Evolutionary conservation across 768 basidiomycete genomes (phyloP), one percentile per base, ranked within the genome.

Genomic region (Gymnopilus dilepis): DNA sequence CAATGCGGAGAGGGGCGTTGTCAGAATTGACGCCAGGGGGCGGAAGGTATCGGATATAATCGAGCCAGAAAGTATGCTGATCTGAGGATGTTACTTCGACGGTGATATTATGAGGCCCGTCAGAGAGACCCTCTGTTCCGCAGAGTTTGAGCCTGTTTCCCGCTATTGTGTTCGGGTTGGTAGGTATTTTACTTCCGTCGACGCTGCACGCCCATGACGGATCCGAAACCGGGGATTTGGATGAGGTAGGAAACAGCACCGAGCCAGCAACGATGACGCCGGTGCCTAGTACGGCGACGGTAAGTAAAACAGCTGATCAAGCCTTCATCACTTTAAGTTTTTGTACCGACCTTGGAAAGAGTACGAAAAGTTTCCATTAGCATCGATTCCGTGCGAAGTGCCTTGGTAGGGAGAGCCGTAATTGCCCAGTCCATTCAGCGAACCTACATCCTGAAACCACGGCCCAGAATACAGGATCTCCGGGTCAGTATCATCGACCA

Each of bases 191-290:
- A 30, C 50, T 51, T 1, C 67, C 65, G 42, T 75, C 74, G 26
- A 75, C 54, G 21, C 67, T 63, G 47, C 74, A 75, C 37, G 69
- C 58, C 69, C 68, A 74, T 17, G 53, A 62, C 1, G 73, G 70
- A 53, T 72, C 68, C 12, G 55, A 59, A 4, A 62, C 61, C 2
- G 62, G 56, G 11, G 48, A 24, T 24, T 21, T 8, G 2, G 59
- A 42, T 8, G 55, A 50, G 4, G 59, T 58, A 17, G 59, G 42
- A 15, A 67, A 62, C 41, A 64, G 50, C 6, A 62, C 65, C 8
- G 71, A 70, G 6, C 73, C 72, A 34, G 56, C 62, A 22, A 74
- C 48, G 3, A 42, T 57, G 45, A 72, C 51, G 12, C 28, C 37
- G 22, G 61, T 41, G 1, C 67, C 66, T 69, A 28, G 38, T 19